Conservation (phyloP, 2,329 filamentous ascomycete genomes). For the Aureobasidium sp. region DNA sequence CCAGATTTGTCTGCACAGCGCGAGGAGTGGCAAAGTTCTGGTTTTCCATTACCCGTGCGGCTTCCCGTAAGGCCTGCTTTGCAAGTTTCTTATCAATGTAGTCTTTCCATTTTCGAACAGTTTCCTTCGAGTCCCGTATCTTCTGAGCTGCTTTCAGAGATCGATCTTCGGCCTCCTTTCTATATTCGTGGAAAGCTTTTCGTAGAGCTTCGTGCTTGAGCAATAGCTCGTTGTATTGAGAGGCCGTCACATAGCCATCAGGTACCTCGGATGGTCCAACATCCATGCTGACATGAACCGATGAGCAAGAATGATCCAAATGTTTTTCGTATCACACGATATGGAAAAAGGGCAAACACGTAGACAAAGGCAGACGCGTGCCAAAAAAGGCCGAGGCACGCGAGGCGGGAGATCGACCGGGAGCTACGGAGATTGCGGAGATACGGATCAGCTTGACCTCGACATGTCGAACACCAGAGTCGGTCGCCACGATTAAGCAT, state of each 20-base stretch:
- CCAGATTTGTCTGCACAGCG: background rate
- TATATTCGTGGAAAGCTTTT: conserved; percentile 8
- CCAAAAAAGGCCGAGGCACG: conserved; percentile 6
- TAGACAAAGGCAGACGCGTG: conserved; percentile 12
- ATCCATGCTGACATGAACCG: background rate
- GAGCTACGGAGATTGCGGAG: conserved; percentile 6
- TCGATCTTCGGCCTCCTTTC: conserved; percentile 7
- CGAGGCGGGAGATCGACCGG: conserved; percentile 10
- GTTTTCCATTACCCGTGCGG: background rate
- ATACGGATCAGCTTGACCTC: background rate
- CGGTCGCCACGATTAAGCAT: background rate
- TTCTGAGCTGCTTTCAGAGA: conserved; percentile 15
- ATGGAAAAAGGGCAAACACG: background rate
- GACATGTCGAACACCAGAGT: background rate
- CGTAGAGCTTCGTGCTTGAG: conserved; percentile 10
- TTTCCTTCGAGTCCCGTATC: conserved; percentile 1
- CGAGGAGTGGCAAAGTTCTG: conserved; percentile 12
- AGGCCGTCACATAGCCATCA: background rate
- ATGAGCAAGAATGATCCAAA: background rate
- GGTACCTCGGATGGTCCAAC: background rate
- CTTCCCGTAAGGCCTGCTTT: conserved; percentile 19
- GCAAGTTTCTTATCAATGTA: conserved; percentile 29
- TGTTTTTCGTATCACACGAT: background rate
- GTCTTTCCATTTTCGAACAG: conserved; percentile 28
- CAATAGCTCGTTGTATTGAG: conserved; percentile 8